phyloP scores from a whole-genome alignment of 108 stramenopile genomes.

The Skeletonema menzelii region DNA sequence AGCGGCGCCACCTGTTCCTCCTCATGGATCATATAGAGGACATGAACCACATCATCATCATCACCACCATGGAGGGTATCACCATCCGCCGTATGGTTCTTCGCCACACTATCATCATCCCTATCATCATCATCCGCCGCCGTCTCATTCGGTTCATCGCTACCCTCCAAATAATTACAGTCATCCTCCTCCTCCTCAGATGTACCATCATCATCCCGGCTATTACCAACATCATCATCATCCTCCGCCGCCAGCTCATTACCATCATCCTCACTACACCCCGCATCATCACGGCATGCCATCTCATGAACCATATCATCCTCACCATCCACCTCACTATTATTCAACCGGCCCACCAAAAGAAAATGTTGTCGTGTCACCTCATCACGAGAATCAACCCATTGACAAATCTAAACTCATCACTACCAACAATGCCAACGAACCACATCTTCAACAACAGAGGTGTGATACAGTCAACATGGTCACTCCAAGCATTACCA shows the following conservation, averaged over 20 bases:
- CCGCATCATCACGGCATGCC: not conserved
- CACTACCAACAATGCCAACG: not conserved
- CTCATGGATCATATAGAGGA: not conserved
- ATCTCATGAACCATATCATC: not conserved
- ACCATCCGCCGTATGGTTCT: not conserved
- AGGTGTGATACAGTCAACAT: not conserved
- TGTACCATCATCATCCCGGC: slow-evolving; percentile 1
- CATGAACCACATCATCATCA: not conserved
- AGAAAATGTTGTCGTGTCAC: not conserved
- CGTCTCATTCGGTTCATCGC: not conserved
- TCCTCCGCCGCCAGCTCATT: not conserved
- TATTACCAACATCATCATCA: not conserved
- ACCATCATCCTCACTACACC: not conserved
- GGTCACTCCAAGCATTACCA: not conserved
- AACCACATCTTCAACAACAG: not conserved
- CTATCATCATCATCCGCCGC: not conserved
- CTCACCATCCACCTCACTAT: not conserved
- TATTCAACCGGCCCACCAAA: not conserved
- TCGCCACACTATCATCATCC: not conserved
- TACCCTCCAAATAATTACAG: not conserved
- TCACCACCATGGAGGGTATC: not conserved
- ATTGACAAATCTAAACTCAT: no score
- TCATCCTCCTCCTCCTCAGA: not conserved
- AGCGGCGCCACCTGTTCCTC: not conserved
- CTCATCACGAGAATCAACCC: not conserved